Base-by-base conservation (phyloP, 208 protist genomes). In the Wallacemonas collosoma region DNA sequence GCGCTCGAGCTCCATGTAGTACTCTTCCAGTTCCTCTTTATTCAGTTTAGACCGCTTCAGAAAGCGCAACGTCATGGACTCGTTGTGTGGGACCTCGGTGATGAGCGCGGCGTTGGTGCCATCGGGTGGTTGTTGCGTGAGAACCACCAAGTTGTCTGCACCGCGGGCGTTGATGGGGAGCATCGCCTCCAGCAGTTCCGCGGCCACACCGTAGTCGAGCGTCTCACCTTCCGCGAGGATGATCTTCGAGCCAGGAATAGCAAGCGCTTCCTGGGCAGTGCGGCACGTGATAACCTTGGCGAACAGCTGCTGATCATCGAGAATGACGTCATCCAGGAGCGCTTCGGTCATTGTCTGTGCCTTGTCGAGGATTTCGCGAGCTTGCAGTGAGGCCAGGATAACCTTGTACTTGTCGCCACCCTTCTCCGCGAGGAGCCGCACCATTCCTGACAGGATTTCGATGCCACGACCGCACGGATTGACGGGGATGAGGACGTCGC, bases 1-100 rank as follows among this genome's bases (percentile, higher is more conserved):
- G 54, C 73, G 73, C 68, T 95, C 91, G 14, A 86, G 65, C 63
- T 85, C 73, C 26, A 95, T 58, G 77, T 95, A 97, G 76, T 93
- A 97, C 76, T 91, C 83, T 72, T 95, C 89, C 50, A 97, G 70
- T 69, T 97, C 90, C 70, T 94, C 93, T 26, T 83, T 88, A 54
- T 79, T 88, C 4, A 97, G 77, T 2, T 79, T 80, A 9, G 72
- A 82, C 38, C 92, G 85, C 12, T 77, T 79, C 14, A 75, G 82
- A 61, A 86, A 85, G 1, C 53, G 53, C 15, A 89, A 68, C 40
- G 79, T 70, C 8, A 94, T 64, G 43, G 2, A 17, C 58, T 86
- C 78, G 15, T 85, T 80, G 50, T 89, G 80, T 0, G 50, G 54
- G 0, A 81, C 71, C 5, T 75, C 54, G 1, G 82, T 72, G 1